phyloP scores from a whole-genome alignment of 78 protist genomes.

The Dictyostelium intermedium region DNA sequence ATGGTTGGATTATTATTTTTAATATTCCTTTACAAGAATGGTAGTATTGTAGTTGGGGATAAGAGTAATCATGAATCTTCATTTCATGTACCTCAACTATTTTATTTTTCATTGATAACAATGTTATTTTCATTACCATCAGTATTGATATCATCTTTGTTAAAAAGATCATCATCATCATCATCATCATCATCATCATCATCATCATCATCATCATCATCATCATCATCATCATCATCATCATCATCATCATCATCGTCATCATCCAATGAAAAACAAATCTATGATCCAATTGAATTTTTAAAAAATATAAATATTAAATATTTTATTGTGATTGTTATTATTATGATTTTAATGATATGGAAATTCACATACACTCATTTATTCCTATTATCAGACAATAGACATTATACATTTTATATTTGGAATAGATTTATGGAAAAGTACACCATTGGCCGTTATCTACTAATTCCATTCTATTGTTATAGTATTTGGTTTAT shows the following conservation, averaged over 20 bases:
- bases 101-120: constrained; percentile 16
- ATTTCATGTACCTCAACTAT: constrained; percentile 43
- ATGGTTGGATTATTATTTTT: constrained; percentile 32
- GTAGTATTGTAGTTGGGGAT: constrained; percentile 69
- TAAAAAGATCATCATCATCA: background rate
- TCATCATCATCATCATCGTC: too few species aligned
- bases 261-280: too few species aligned
- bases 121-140: constrained; percentile 17
- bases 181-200: background rate
- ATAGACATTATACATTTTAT: constrained; percentile 72
- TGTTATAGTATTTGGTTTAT: background rate
- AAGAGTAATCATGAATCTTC: constrained; percentile 66
- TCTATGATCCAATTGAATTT: background rate
- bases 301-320: background rate
- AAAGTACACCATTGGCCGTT: background rate
- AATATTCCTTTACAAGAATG: constrained; percentile 6
- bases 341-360: background rate
- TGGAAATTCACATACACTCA: constrained; percentile 36
- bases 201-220: background rate
- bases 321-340: background rate
- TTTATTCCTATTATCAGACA: constrained; percentile 52
- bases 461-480: constrained; percentile 23
- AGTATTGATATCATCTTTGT: background rate
- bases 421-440: constrained; percentile 38
- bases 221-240: background rate